phyloP scores from a whole-genome alignment of 345 rosid genomes.

The Balakata baccata region DNA sequence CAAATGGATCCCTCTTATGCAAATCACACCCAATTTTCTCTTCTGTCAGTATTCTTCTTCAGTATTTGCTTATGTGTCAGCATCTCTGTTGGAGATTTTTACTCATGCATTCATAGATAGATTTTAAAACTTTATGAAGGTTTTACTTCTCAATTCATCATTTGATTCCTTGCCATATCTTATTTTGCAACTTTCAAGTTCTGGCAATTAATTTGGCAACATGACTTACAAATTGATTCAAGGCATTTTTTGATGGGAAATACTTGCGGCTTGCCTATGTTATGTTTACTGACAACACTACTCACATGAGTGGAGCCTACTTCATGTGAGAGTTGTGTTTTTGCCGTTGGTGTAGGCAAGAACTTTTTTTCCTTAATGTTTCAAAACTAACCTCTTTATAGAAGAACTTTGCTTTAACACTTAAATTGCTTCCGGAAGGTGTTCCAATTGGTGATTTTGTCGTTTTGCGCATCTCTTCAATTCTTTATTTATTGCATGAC shows the following conservation, averaged over 20 bases:
- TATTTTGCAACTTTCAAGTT: neutral
- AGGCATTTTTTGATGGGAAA: neutral
- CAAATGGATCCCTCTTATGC: neutral
- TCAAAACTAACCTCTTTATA: neutral
- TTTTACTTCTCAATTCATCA: neutral
- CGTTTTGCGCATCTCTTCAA: neutral
- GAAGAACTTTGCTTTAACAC: neutral
- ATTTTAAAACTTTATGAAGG: too few relatives aligned
- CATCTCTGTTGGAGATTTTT: too few relatives aligned
- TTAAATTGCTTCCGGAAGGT: neutral
- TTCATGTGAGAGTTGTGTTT: neutral
- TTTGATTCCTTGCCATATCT: neutral
- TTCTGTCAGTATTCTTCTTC: neutral
- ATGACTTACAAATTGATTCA: neutral
- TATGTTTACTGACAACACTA: neutral
- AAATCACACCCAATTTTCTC: neutral
- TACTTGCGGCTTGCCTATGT: neutral
- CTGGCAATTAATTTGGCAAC: neutral
- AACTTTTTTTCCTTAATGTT: neutral
- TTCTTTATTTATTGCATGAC: slow-evolving; percentile 3
- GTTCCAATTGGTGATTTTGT: neutral
- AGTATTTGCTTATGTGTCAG: neutral
- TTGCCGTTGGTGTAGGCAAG: neutral
- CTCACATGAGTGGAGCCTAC: neutral
- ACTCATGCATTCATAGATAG: too few relatives aligned